Percentiles rank a stretch among this genome's conserved stretches.
Conservation (phyloP, 2,329 filamentous ascomycete genomes). For the Penicillium concentricum region DNA sequence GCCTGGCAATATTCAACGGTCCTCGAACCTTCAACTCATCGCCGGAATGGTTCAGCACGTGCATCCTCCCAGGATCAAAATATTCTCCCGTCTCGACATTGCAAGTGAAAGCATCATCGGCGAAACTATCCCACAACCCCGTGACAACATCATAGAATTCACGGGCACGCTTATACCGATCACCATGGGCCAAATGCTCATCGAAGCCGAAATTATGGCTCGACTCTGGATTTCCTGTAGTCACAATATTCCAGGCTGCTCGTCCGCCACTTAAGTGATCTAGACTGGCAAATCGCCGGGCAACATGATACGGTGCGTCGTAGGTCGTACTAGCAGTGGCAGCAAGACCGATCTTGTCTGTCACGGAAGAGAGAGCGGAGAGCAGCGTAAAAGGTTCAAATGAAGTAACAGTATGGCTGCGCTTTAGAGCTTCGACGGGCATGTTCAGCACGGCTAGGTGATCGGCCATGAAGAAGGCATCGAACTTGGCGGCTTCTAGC, state of each 20-base stretch:
- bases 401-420: conserved; percentile 58
- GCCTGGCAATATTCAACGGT: conserved; percentile 54
- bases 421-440: conserved; percentile 57
- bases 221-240: conserved; percentile 53
- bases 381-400: conserved; percentile 58
- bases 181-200: conserved; percentile 51
- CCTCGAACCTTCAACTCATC: conserved; percentile 49
- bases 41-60: conserved; percentile 53
- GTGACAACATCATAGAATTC: conserved; percentile 57
- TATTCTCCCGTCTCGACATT: conserved; percentile 50
- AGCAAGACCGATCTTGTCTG: conserved; percentile 51
- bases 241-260: conserved; percentile 57
- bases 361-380: conserved; percentile 51
- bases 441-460: conserved; percentile 57
- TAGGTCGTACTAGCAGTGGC: conserved; percentile 56
- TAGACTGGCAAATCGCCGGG: conserved; percentile 53
- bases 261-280: conserved; percentile 52
- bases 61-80: conserved; percentile 54
- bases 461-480: conserved; percentile 59
- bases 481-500: conserved; percentile 55
- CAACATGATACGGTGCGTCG: conserved; percentile 54
- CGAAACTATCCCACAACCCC: conserved; percentile 56
- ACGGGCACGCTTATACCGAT: conserved; percentile 52
- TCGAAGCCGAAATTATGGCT: conserved; percentile 54
- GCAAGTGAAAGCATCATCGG: conserved; percentile 55